Evolutionary conservation across 2,329 filamentous ascomycete genomes (phyloP), one percentile per base, ranked within the genome.

Genomic region (Cryphonectria radicalis): DNA sequence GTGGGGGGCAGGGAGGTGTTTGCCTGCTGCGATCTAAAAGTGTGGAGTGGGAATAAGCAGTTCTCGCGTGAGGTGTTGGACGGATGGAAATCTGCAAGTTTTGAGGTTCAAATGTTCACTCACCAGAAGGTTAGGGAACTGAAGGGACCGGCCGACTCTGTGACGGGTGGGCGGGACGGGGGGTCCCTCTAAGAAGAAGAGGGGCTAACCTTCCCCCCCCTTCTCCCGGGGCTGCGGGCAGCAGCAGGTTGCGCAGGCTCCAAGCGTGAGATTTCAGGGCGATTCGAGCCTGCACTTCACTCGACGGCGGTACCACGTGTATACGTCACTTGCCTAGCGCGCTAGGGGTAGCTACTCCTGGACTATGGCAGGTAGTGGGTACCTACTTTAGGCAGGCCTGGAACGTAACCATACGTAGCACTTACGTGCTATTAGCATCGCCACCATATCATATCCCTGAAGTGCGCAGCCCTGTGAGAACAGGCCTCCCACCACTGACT

Each of bases 211-310:
- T n/a, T 19, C 46, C 19, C 43, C 5, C 53, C 10, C 14, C 28
- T 28, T 2, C 28, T 28, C 28, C 28, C 28, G 53, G 55, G 28
- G 13, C 2, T 32, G 55, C 55, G 55, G 55, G 55, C 55, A 35
- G 55, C 46, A 32, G 25, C 11, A 57, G 53, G 53, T 59, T 59
- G 55, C 55, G 55, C 55, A 28, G 55, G 55, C 55, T 59, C 25
- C 19, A 32, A 8, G 55, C 13, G 25, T 32, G 55, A n/a, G 53
- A 59, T 59, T 32, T 35, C 55, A 59, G 55, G 28, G 55, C 55
- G 28, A 17, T 32, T 32, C 28, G 55, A 14, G 28, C 13, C 55
- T 59, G 55, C 25, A 35, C 25, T 28, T 28, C 25, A 7, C 46
- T 50, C 22, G 46, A 50, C 19, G 46, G 22, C 19, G 46, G 46